These are phyloP conservation scores for Phyllostachys edulis DNA, from an alignment of 176 grass and related monocot genomes.

Conservation along the genomic window DNA sequence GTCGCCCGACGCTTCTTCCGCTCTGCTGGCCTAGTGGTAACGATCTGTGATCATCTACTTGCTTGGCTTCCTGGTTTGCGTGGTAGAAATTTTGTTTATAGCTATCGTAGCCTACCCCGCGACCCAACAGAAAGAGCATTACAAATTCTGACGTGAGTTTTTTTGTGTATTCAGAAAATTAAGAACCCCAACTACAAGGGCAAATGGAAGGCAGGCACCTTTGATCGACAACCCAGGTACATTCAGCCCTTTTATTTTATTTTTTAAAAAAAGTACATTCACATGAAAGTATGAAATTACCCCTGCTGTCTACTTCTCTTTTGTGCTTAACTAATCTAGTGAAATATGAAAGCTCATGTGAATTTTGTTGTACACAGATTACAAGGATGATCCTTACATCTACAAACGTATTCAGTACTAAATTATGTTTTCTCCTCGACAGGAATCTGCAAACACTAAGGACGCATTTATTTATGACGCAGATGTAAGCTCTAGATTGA, in stretches of 20 bases:
- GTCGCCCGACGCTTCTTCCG: too few relatives aligned
- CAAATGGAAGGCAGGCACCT: slow-evolving; percentile 78
- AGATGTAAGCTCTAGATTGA: slow-evolving; percentile 26
- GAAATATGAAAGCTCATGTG: neutral
- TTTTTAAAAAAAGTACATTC: too few relatives aligned
- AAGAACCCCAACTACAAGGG: slow-evolving; percentile 79
- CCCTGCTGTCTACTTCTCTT: neutral
- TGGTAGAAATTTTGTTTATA: too few relatives aligned
- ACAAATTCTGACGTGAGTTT: neutral
- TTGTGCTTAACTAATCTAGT: neutral
- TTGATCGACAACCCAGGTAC: slow-evolving; percentile 79
- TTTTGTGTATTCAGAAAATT: slow-evolving; percentile 49
- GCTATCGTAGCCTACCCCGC: too few relatives aligned
- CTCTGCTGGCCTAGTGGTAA: too few relatives aligned
- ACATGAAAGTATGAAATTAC: too few relatives aligned
- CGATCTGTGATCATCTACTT: too few relatives aligned
- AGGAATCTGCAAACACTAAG: slow-evolving; percentile 42
- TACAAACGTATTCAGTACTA: slow-evolving; percentile 11
- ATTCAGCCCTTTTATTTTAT: neutral
- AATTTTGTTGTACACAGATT: slow-evolving; percentile 41
- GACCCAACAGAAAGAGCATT: too few relatives aligned
- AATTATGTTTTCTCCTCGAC: neutral
- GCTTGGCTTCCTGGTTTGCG: too few relatives aligned
- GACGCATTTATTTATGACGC: neutral
- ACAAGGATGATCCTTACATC: slow-evolving; percentile 63